Evolutionary conservation across 2,329 filamentous ascomycete species (phyloP).

Genomic region (Tolypocladium endophyticum): DNA sequence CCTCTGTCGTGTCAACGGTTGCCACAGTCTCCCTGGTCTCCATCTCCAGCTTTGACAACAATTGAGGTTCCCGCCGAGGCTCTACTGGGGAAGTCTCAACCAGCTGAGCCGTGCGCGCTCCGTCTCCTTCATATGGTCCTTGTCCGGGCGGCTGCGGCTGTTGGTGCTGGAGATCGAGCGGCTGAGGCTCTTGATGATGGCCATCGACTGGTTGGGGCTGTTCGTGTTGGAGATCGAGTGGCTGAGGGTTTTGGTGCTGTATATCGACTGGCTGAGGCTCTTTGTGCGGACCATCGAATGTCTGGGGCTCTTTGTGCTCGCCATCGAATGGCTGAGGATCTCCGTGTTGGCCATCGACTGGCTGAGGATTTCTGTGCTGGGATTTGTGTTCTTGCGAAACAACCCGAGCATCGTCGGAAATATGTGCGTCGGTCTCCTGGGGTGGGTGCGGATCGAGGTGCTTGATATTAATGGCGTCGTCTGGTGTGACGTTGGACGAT

Average conservation of each 20-base stretch:
- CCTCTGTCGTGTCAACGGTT: background rate
- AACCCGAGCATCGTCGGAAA: background rate
- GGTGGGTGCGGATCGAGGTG: background rate
- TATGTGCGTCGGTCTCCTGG: background rate
- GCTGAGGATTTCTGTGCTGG: background rate
- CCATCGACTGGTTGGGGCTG: too few species aligned
- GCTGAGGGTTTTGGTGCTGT: too few species aligned
- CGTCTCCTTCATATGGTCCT: background rate
- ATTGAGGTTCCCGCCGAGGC: background rate
- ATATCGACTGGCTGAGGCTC: too few species aligned
- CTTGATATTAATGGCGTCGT: background rate
- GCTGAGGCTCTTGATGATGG: too few species aligned
- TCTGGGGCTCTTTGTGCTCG: background rate
- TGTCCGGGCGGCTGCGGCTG: background rate
- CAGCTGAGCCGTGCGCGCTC: background rate
- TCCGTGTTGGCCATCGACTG: background rate
- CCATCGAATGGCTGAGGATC: too few species aligned
- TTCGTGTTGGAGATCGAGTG: too few species aligned
- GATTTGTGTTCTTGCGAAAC: background rate
- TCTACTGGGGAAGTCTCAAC: background rate
- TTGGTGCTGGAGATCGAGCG: too few species aligned
- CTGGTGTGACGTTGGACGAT: background rate
- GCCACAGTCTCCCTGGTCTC: background rate
- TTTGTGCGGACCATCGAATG: background rate
- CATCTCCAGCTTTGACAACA: background rate